Percentiles rank a stretch among this genome's conserved stretches.
These are phyloP conservation scores for Ceratocystis albifundus DNA, from an alignment of 2,329 filamentous ascomycete species.

Conservation along the genomic window DNA sequence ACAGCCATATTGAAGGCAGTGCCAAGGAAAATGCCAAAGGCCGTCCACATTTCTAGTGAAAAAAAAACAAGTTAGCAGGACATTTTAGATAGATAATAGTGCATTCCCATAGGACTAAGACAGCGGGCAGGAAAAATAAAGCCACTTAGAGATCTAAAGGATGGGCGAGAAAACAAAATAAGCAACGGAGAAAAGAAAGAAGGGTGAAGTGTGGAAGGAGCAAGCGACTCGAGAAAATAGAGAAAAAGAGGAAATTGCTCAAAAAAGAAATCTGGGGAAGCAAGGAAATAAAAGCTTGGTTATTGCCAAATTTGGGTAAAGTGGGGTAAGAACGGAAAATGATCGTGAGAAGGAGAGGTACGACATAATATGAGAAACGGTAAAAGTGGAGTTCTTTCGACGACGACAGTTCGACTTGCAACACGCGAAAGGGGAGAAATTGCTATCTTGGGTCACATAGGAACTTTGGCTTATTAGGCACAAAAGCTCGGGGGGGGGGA, in stretches of 20 bases:
- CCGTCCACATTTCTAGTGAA: constrained; percentile 38
- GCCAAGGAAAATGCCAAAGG: constrained; percentile 52
- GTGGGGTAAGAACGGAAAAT: not conserved
- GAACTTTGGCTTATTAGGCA: not conserved
- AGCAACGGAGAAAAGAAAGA: not conserved
- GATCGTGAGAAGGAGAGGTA: constrained; percentile 7
- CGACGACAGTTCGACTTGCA: not conserved
- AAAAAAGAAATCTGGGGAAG: constrained; percentile 11
- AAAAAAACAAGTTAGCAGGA: not conserved
- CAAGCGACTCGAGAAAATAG: not conserved
- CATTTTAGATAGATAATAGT: not conserved
- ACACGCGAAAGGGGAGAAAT: not conserved
- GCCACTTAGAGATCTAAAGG: not conserved
- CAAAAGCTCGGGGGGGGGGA: constrained; percentile 14
- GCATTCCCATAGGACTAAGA: not conserved
- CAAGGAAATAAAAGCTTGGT: not conserved
- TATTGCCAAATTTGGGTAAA: constrained; percentile 27
- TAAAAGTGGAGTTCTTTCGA: not conserved
- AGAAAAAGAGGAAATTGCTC: not conserved
- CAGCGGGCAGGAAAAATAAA: not conserved
- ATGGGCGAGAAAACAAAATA: not conserved
- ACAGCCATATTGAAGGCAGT: constrained; percentile 54
- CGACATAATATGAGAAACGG: not conserved
- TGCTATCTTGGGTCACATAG: too few relatives aligned
- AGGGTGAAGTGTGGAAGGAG: not conserved